Percentiles rank a stretch among this genome's conserved stretches.
These are phyloP conservation scores for Flaveria robusta DNA, from an alignment of 129 eudicot genomes.

Conservation along the genomic window DNA sequence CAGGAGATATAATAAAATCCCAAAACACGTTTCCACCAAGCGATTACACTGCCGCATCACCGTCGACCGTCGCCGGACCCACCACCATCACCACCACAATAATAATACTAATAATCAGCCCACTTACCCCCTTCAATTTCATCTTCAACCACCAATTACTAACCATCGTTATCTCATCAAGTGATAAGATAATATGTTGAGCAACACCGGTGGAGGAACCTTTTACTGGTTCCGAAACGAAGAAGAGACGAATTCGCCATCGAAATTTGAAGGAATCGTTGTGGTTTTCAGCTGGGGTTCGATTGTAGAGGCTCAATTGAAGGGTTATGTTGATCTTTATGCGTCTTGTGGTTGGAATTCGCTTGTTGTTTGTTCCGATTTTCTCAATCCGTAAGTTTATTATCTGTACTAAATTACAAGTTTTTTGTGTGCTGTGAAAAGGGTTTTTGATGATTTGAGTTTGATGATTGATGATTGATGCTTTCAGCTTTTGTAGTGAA, in stretches of 20 bases:
- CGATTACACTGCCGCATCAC: slow-evolving; percentile 41
- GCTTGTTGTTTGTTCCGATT: slow-evolving; percentile 74
- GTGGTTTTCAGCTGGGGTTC: slow-evolving; percentile 70
- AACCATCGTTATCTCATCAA: slow-evolving; percentile 8
- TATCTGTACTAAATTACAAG: no score
- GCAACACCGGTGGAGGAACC: slow-evolving; percentile 51
- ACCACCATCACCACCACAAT: not conserved
- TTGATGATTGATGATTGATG: not conserved
- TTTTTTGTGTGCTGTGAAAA: not conserved
- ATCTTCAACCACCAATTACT: no score
- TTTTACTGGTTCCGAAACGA: slow-evolving; percentile 59
- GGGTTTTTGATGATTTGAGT: not conserved
- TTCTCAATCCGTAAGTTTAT: slow-evolving; percentile 67
- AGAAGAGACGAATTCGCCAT: not conserved
- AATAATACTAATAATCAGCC: no score
- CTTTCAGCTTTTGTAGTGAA: slow-evolving; percentile 10
- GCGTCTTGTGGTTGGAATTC: slow-evolving; percentile 79
- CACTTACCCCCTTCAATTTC: not conserved
- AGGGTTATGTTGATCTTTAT: slow-evolving; percentile 47
- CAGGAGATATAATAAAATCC: not conserved
- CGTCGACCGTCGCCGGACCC: slow-evolving; percentile 23
- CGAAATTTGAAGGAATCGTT: slow-evolving; percentile 56
- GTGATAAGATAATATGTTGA: slow-evolving; percentile 31
- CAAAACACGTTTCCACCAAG: slow-evolving; percentile 35
- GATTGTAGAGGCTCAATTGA: slow-evolving; percentile 30